Conservation (phyloP, 768 basidiomycete genomes). For the Pisolithus marmoratus region DNA sequence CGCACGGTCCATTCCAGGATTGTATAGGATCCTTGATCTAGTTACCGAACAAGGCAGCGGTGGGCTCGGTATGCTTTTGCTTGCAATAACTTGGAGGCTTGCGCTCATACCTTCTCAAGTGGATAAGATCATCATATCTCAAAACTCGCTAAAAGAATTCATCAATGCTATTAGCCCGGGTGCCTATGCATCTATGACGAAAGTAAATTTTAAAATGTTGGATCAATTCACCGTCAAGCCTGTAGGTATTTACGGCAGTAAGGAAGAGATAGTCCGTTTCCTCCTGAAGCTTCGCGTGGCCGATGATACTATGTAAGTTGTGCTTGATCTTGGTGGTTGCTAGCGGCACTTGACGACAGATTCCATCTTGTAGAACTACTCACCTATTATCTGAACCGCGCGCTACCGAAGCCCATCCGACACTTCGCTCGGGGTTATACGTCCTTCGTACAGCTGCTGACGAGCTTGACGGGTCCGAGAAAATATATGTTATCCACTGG, state of each 20-base stretch:
- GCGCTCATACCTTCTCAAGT: conserved; percentile 28
- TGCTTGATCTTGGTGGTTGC: background rate
- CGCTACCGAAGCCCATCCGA: conserved; percentile 10
- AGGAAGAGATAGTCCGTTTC: conserved; percentile 43
- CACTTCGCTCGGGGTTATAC: conserved; percentile 46
- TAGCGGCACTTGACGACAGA: background rate
- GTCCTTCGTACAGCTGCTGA: conserved; percentile 20
- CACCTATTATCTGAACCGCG: conserved; percentile 4
- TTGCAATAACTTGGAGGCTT: background rate
- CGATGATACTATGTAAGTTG: conserved; percentile 36
- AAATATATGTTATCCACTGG: conserved; percentile 53
- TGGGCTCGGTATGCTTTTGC: conserved; percentile 35
- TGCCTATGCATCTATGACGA: conserved; percentile 48
- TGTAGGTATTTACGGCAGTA: conserved; percentile 54
- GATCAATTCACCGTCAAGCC: conserved; percentile 44
- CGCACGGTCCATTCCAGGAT: conserved; percentile 26
- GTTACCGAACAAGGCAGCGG: conserved; percentile 41
- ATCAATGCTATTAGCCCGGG: conserved; percentile 45
- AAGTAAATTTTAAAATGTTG: conserved; percentile 49
- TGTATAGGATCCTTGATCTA: conserved; percentile 43
- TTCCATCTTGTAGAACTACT: background rate
- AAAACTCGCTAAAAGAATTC: conserved; percentile 42
- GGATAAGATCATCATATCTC: conserved; percentile 58
- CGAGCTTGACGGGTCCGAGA: conserved; percentile 7
- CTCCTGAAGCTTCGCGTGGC: conserved; percentile 33